phyloP scores from a whole-genome alignment of 805 yeast species.

The Komagataella pseudopastoris region DNA sequence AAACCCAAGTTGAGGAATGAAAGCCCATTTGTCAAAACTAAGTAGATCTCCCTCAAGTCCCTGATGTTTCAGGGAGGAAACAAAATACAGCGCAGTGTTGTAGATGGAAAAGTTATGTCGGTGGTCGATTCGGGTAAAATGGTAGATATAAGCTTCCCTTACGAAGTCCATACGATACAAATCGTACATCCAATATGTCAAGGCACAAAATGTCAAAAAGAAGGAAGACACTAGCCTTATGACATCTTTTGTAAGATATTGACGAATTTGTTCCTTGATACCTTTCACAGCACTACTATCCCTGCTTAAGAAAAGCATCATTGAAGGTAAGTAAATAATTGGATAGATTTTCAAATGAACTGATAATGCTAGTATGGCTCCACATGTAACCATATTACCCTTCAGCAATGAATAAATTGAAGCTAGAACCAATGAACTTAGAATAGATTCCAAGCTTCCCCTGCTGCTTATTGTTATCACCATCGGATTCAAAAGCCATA shows the following conservation, averaged over 20 bases:
- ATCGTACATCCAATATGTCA: slow-evolving; percentile 49
- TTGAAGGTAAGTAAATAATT: slow-evolving; percentile 70
- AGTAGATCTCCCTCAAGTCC: slow-evolving; percentile 5
- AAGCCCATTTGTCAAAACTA: slow-evolving; percentile 40
- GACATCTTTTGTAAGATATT: background rate
- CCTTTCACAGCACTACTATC: slow-evolving; percentile 1
- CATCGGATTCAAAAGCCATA: slow-evolving; percentile 94
- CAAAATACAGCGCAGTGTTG: slow-evolving; percentile 57
- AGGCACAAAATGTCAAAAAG: slow-evolving; percentile 22
- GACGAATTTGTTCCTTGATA: background rate
- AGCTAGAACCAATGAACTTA: slow-evolving; percentile 64
- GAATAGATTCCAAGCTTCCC: slow-evolving; percentile 84
- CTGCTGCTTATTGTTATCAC: slow-evolving; percentile 86
- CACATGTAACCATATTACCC: slow-evolving; percentile 20
- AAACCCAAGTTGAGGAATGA: slow-evolving; percentile 67
- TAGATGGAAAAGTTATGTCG: slow-evolving; percentile 90
- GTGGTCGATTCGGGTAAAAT: slow-evolving; percentile 74
- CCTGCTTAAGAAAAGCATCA: slow-evolving; percentile 29
- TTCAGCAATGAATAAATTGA: slow-evolving; percentile 33
- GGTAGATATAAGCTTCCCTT: slow-evolving; percentile 71
- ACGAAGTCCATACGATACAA: slow-evolving; percentile 67
- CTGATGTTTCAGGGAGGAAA: slow-evolving; percentile 23
- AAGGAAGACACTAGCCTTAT: background rate
- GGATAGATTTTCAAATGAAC: slow-evolving; percentile 92
- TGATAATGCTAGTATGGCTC: slow-evolving; percentile 54